phyloP scores from a whole-genome alignment of 1,284 basidiomycete species.

The Mycena sp. region DNA sequence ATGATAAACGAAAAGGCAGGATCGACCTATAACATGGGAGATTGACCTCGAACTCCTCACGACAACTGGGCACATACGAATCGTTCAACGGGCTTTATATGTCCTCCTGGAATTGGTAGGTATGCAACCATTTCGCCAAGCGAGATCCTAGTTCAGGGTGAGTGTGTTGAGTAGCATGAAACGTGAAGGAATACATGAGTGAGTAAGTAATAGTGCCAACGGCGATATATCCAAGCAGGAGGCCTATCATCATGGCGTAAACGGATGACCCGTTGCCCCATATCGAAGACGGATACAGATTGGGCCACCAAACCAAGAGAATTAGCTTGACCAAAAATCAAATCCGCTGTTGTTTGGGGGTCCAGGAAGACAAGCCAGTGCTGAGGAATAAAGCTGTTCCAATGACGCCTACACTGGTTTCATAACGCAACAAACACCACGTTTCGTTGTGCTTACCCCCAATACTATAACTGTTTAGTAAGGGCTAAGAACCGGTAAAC shows the following conservation, averaged over 20 bases:
- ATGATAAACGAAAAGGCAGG: slow-evolving; percentile 84
- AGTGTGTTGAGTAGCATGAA: neutral
- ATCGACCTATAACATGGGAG: slow-evolving; percentile 64
- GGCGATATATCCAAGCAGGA: slow-evolving; percentile 68
- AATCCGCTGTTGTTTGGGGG: neutral
- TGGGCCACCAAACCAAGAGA: slow-evolving; percentile 66
- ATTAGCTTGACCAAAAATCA: slow-evolving; percentile 12
- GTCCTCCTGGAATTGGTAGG: slow-evolving; percentile 75
- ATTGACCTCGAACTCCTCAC: neutral
- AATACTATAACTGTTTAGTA: neutral
- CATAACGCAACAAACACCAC: neutral
- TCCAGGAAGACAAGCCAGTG: no score
- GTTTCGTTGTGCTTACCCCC: slow-evolving; percentile 80
- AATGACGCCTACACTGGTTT: no score
- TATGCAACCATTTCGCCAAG: slow-evolving; percentile 74
- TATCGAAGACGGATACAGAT: slow-evolving; percentile 42
- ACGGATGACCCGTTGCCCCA: neutral
- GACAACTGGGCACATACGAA: slow-evolving; percentile 48
- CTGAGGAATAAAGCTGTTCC: no score
- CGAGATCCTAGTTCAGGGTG: slow-evolving; percentile 50
- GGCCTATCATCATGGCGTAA: slow-evolving; percentile 54
- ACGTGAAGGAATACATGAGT: slow-evolving; percentile 51
- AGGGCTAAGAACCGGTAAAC: no score
- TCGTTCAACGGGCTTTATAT: slow-evolving; percentile 82
- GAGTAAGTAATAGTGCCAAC: slow-evolving; percentile 74